These are phyloP conservation scores for Yarrowia alimentaria DNA, from an alignment of 805 yeast genomes.

Conservation along the genomic window DNA sequence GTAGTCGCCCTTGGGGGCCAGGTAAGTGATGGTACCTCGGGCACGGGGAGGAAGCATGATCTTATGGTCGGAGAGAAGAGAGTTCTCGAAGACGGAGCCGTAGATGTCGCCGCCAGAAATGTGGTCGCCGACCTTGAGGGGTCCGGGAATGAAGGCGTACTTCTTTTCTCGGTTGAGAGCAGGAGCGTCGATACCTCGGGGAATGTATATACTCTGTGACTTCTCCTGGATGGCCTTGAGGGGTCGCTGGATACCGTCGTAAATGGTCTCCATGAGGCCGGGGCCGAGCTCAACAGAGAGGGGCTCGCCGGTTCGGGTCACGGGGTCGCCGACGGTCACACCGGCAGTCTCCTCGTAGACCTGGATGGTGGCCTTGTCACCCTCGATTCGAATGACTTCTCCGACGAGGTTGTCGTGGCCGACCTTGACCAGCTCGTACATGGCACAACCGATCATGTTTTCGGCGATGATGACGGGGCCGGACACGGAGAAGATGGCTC, in stretches of 20 bases:
- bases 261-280: conserved; percentile 98
- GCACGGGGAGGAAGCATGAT: conserved; percentile 97
- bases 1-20: conserved; percentile 89
- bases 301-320: conserved; percentile 97
- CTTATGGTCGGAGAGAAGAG: conserved; percentile 87
- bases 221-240: conserved; percentile 84
- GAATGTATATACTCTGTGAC: conserved; percentile 92
- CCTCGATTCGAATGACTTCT: conserved; percentile 95
- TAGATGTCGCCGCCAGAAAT: conserved; percentile 97
- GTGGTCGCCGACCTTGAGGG: conserved; percentile 88
- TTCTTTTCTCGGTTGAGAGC: conserved; percentile 79
- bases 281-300: conserved; percentile 98
- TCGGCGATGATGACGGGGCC: conserved; percentile 98
- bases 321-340: conserved; percentile 99
- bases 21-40: conserved; percentile 89
- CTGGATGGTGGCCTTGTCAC: conserved; percentile 96
- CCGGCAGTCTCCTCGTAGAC: conserved; percentile 99
- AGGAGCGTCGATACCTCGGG: conserved; percentile 98
- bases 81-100: conserved; percentile 92
- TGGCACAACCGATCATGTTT: conserved; percentile 99
- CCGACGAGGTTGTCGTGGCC: conserved; percentile 97
- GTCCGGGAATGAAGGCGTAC: conserved; percentile 83
- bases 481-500: conserved; percentile 81
- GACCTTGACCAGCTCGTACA: conserved; percentile 98
- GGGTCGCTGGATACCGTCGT: conserved; percentile 99